These are phyloP conservation scores for Pseudohalonectria lignicola DNA, from an alignment of 2,329 filamentous ascomycete genomes.

Conservation along the genomic window DNA sequence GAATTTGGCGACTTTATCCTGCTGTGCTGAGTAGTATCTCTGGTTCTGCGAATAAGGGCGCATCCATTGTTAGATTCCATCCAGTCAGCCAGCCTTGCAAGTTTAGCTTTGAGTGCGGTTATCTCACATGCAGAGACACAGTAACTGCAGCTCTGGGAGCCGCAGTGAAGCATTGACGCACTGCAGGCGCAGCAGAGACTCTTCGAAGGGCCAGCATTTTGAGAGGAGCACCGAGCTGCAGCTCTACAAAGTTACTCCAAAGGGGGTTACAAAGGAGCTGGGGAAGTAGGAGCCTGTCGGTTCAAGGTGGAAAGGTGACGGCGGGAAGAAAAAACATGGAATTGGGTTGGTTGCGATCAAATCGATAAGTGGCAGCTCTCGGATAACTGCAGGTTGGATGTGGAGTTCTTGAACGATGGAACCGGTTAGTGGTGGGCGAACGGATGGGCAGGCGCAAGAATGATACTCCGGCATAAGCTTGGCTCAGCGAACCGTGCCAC, in stretches of 20 bases:
- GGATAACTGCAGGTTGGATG: background rate
- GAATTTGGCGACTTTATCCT: slow-evolving; percentile 81
- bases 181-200: slow-evolving; percentile 57
- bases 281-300: too few relatives aligned
- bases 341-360: background rate
- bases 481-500: too few relatives aligned
- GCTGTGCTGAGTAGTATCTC: slow-evolving; percentile 53
- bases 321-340: too few relatives aligned
- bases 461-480: slow-evolving; percentile 4
- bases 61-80: too few relatives aligned
- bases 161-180: slow-evolving; percentile 67
- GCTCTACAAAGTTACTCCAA: too few relatives aligned
- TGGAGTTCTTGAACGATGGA: background rate
- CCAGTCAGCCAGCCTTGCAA: too few relatives aligned
- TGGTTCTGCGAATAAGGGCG: slow-evolving; percentile 34
- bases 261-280: too few relatives aligned
- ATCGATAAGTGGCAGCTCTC: background rate
- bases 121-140: slow-evolving; percentile 45
- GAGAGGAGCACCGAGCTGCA: slow-evolving; percentile 17
- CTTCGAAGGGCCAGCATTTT: slow-evolving; percentile 78
- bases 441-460: slow-evolving; percentile 5
- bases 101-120: too few relatives aligned
- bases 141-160: slow-evolving; percentile 44
- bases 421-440: background rate
- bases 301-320: background rate